Conservation (phyloP, 192 early-diverging fungal genomes). For the Backusella sp. region DNA sequence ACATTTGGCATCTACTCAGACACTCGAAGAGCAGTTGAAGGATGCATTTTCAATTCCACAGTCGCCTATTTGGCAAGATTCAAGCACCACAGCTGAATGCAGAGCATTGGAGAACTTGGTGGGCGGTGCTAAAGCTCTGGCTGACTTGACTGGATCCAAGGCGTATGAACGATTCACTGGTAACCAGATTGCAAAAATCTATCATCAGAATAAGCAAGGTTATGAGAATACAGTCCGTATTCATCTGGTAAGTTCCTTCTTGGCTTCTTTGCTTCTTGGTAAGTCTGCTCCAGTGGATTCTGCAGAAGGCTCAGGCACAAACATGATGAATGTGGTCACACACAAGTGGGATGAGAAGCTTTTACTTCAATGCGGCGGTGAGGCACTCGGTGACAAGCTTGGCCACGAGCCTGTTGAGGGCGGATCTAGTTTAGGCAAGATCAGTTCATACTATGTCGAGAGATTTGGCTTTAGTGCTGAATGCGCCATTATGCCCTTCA, state of each 20-base stretch:
- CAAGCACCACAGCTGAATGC: constrained; percentile 69
- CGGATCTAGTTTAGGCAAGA: constrained; percentile 38
- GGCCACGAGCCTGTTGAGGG: constrained; percentile 44
- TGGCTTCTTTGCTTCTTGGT: constrained; percentile 62
- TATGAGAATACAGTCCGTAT: constrained; percentile 58
- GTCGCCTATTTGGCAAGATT: constrained; percentile 86
- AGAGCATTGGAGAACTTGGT: constrained; percentile 55
- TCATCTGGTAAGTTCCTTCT: constrained; percentile 73
- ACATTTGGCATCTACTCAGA: constrained; percentile 30
- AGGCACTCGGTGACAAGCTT: constrained; percentile 42
- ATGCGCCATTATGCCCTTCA: constrained; percentile 64
- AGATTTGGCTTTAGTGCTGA: constrained; percentile 63
- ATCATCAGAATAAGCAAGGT: constrained; percentile 29
- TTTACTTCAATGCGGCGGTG: constrained; percentile 39
- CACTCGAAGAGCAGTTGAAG: constrained; percentile 53
- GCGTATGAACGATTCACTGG: constrained; percentile 84
- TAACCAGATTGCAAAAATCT: constrained; percentile 67
- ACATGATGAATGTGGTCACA: constrained; percentile 65
- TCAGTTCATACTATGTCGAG: constrained; percentile 61
- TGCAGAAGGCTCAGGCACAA: constrained; percentile 81
- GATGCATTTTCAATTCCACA: constrained; percentile 52
- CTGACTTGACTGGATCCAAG: constrained; percentile 68
- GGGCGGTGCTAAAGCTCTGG: constrained; percentile 61
- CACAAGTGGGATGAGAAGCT: constrained; percentile 53
- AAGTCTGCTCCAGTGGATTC: constrained; percentile 60